Conservation (phyloP, 1,139 yeast genomes). For the Geotrichum armillariae region DNA sequence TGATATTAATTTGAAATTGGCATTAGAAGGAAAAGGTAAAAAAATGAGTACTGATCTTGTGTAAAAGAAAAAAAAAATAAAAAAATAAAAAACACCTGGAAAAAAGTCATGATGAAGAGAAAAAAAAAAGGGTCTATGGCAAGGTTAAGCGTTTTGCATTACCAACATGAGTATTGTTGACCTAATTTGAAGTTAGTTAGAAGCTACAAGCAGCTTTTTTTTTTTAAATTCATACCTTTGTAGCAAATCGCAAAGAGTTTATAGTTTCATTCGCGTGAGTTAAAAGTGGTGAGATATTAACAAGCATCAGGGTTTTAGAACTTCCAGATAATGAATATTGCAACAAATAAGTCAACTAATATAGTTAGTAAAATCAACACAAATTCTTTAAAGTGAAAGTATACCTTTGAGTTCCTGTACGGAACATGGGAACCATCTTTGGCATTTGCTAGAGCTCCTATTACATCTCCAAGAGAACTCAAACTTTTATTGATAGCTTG, state of each 20-base stretch:
- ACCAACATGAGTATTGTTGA: conserved; percentile 38
- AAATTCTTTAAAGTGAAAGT: no score
- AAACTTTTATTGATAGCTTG: conserved; percentile 87
- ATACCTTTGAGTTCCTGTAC: conserved; percentile 50
- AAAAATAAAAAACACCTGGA: conserved; percentile 1
- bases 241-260: conserved; percentile 85
- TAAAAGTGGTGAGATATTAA: conserved; percentile 72
- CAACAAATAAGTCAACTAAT: conserved; percentile 67
- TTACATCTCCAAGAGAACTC: conserved; percentile 89
- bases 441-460: conserved; percentile 56
- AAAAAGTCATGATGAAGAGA: background rate
- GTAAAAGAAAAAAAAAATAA: conserved; percentile 3
- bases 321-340: conserved; percentile 84
- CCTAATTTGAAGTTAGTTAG: conserved; percentile 2
- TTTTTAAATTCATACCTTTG: conserved; percentile 47
- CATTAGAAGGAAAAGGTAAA: conserved; percentile 8
- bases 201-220: no score
- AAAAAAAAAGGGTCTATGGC: background rate
- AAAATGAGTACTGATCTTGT: conserved; percentile 10
- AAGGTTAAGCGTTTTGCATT: conserved; percentile 23
- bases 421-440: conserved; percentile 48
- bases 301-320: conserved; percentile 92
- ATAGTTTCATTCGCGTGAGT: conserved; percentile 72
- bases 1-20: conserved; percentile 17
- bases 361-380: conserved; percentile 30